Evolutionary conservation across 2,329 filamentous ascomycete species (phyloP), one percentile per base, ranked within the genome.

Genomic region (Cadophora sp.): DNA sequence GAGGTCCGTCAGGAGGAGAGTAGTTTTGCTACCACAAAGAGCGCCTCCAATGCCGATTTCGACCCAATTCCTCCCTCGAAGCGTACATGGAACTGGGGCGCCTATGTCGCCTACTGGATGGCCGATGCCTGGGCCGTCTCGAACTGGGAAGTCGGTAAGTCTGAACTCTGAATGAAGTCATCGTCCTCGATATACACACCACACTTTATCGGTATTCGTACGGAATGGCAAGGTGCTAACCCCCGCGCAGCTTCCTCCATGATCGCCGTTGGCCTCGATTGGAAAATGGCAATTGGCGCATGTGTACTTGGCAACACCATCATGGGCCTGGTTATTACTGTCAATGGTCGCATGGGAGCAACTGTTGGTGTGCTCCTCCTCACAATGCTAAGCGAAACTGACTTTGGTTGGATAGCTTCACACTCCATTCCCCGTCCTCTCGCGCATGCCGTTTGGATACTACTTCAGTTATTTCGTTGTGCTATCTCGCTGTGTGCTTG

Each of bases 251-350:
- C 72, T 41, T 72, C 68, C 16, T 68, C 68, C 18, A 66, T 69
- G 60, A 71, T 74, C 27, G 62, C 68, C 13, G 64, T 73, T 18
- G 72, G 72, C 18, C 72, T 73, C 56, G 82, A 83, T 18, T 80
- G 85, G 33, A 88, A 85, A 70, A 85, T 87, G 39, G 84, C 86
- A 18, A 81, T 87, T 3, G 77, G 79, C 18, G 79, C 81, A 68
- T 79, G 81, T 36, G 76, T 82, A 70, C 67, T 81, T 41, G 81
- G 80, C 9, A 80, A 83, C 68, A 67, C 76, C 64, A 75, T 81
- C 64, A 76, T 76, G 65, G 78, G 76, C 30, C 56, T 76, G n/a
- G 75, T 80, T 30, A 76, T 79, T 36, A 76, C 79, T 43, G 66
- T 76, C 22, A 82, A 83, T 74, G 81, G 81, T 14, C 77, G 79